Percentiles rank a stretch among this genome's conserved stretches.
Conservation (phyloP, 768 basidiomycete species). For the Leccinellum rugosiceps region DNA sequence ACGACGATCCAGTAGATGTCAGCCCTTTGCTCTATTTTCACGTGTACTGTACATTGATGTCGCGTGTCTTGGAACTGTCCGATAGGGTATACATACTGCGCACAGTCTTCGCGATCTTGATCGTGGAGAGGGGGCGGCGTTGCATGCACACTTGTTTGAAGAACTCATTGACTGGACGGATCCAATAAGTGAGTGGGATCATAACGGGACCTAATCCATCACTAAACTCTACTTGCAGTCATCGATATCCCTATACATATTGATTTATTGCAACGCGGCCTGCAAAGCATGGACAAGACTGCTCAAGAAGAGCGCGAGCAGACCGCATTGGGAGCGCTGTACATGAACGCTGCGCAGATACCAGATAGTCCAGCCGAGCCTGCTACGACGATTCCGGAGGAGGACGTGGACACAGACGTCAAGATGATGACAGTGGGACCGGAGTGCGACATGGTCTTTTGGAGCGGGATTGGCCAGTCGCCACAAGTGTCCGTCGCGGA, state of each 20-base stretch:
- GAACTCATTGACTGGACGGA: conserved; percentile 86
- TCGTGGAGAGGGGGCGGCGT: conserved; percentile 80
- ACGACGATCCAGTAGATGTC: conserved; percentile 86
- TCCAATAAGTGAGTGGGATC: conserved; percentile 62
- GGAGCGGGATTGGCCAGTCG: conserved; percentile 40
- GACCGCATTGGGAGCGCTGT: conserved; percentile 70
- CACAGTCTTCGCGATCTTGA: conserved; percentile 84
- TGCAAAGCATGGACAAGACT: conserved; percentile 63
- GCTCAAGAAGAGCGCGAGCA: conserved; percentile 78
- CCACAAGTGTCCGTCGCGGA: conserved; percentile 58
- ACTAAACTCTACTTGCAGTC: conserved; percentile 37
- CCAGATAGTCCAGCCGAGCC: conserved; percentile 80
- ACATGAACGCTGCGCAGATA: conserved; percentile 66
- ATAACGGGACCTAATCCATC: conserved; percentile 16
- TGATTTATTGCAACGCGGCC: conserved; percentile 55
- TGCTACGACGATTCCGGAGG: conserved; percentile 54
- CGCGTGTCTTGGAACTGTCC: conserved; percentile 34
- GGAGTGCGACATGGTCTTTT: conserved; percentile 65
- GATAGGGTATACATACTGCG: conserved; percentile 67
- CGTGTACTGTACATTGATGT: conserved; percentile 52
- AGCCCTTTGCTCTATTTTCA: conserved; percentile 49
- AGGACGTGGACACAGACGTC: conserved; percentile 62
- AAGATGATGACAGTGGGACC: conserved; percentile 67
- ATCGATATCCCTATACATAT: conserved; percentile 61
- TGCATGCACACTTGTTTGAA: conserved; percentile 81